Percentiles rank a stretch among this genome's conserved stretches.
Evolutionary conservation across 2,329 filamentous ascomycete species (phyloP).

Genomic region (Phaeosphaeriaceae sp.): DNA sequence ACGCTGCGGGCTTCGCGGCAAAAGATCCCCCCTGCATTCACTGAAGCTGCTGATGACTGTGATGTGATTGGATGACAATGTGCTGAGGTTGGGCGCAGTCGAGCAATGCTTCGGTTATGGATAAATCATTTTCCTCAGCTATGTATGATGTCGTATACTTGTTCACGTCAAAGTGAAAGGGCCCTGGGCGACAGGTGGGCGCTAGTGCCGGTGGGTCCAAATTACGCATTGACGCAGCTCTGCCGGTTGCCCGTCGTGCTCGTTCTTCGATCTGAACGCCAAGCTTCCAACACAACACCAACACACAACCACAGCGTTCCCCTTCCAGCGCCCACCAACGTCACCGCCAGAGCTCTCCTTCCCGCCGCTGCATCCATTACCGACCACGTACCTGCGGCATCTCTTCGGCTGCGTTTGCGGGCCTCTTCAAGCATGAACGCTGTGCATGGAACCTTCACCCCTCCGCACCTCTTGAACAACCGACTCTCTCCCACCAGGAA

Average conservation of each 20-base stretch:
- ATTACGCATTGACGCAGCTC: not conserved
- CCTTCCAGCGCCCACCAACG: not conserved
- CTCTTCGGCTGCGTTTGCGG: conserved; percentile 25
- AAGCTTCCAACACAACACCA: not conserved
- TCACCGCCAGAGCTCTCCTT: not conserved
- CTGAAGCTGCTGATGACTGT: not conserved
- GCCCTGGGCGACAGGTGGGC: not conserved
- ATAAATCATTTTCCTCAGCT: too few relatives aligned
- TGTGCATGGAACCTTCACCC: conserved; percentile 64
- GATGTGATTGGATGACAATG: not conserved
- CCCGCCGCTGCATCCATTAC: not conserved
- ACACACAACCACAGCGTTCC: not conserved
- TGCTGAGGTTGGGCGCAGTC: not conserved
- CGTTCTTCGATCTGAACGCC: not conserved
- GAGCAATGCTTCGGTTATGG: too few relatives aligned
- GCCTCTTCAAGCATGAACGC: conserved; percentile 63
- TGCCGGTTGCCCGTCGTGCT: not conserved
- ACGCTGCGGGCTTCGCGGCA: conserved; percentile 20
- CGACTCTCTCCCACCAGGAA: conserved; percentile 66
- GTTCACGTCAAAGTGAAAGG: not conserved
- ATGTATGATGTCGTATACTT: too few relatives aligned
- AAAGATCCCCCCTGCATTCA: conserved; percentile 29
- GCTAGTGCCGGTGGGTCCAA: conserved; percentile 1
- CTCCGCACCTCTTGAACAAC: conserved; percentile 64
- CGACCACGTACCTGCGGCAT: conserved; percentile 18